A percentile compares a stretch with the other conserved stretches of the same genome.
Evolutionary conservation across 2,329 filamentous ascomycete genomes (phyloP).

Genomic region (Fusarium annulatum): DNA sequence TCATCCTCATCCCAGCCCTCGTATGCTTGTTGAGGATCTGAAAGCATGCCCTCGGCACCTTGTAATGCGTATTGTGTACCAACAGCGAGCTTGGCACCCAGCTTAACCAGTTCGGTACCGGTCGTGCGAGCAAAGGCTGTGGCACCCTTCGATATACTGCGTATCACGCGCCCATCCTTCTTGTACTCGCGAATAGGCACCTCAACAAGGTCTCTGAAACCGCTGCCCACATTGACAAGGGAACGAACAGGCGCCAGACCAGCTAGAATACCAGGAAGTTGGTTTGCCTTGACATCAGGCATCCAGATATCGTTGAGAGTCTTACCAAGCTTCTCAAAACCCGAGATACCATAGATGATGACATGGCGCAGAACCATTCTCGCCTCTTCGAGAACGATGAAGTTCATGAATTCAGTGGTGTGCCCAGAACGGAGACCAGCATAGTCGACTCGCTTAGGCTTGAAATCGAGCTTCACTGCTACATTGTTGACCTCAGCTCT

Average conservation of each 20-base stretch:
- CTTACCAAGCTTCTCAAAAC: slow-evolving; percentile 89
- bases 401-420: slow-evolving; percentile 99
- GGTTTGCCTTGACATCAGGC: slow-evolving; percentile 89
- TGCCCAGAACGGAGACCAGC: slow-evolving; percentile 90
- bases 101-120: slow-evolving; percentile 90
- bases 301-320: slow-evolving; percentile 97
- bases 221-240: slow-evolving; percentile 89
- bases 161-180: slow-evolving; percentile 92
- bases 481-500: slow-evolving; percentile 88
- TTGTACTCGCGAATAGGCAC: slow-evolving; percentile 92
- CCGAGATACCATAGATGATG: slow-evolving; percentile 91
- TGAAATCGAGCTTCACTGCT: slow-evolving; percentile 89
- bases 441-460: slow-evolving; percentile 98
- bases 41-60: slow-evolving; percentile 84
- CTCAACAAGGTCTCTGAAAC: slow-evolving; percentile 86
- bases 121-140: slow-evolving; percentile 92
- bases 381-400: slow-evolving; percentile 89
- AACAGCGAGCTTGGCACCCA: slow-evolving; percentile 93
- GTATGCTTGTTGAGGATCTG: slow-evolving; percentile 52
- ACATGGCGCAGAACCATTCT: slow-evolving; percentile 87
- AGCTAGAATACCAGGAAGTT: slow-evolving; percentile 88
- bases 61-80: slow-evolving; percentile 95
- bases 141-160: slow-evolving; percentile 91
- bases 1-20: slow-evolving; percentile 69
- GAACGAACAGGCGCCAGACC: slow-evolving; percentile 91